Percentiles rank a stretch among this genome's conserved stretches.
These are phyloP conservation scores for Cerrena zonata DNA, from an alignment of 1,284 basidiomycete species.

Conservation along the genomic window DNA sequence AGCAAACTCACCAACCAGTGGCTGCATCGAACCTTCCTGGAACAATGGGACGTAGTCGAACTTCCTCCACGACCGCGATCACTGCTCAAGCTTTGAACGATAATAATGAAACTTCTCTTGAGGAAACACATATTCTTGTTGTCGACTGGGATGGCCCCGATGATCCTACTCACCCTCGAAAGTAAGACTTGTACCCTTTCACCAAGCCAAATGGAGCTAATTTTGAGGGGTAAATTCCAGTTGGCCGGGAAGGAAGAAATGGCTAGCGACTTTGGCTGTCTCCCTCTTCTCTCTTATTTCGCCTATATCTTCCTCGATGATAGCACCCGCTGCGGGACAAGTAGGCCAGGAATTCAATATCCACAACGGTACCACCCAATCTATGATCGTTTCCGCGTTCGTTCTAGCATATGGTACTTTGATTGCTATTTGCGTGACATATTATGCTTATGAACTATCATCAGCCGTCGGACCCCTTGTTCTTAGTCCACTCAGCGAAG, in stretches of 20 bases:
- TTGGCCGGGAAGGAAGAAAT: slow-evolving; percentile 52
- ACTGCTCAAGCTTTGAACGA: background rate
- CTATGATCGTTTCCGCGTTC: slow-evolving; percentile 60
- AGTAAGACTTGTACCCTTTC: background rate
- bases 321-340: slow-evolving; percentile 53
- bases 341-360: slow-evolving; percentile 52
- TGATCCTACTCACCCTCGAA: slow-evolving; percentile 49
- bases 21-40: too few species aligned
- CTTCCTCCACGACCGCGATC: background rate
- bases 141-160: slow-evolving; percentile 57
- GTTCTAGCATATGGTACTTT: slow-evolving; percentile 54
- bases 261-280: slow-evolving; percentile 52
- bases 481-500: slow-evolving; percentile 50
- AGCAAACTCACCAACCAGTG: too few species aligned
- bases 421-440: too few species aligned
- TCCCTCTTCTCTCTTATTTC: slow-evolving; percentile 57
- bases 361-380: slow-evolving; percentile 39
- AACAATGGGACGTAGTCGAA: background rate
- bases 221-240: slow-evolving; percentile 22
- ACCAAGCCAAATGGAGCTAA: background rate
- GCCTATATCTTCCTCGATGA: slow-evolving; percentile 59
- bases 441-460: background rate
- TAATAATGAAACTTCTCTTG: too few species aligned
- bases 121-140: slow-evolving; percentile 19
- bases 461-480: slow-evolving; percentile 45